Evolutionary conservation across 2,329 filamentous ascomycete species (phyloP), one percentile per base, ranked within the genome.

Genomic region (Penicillium psychrosexuale): DNA sequence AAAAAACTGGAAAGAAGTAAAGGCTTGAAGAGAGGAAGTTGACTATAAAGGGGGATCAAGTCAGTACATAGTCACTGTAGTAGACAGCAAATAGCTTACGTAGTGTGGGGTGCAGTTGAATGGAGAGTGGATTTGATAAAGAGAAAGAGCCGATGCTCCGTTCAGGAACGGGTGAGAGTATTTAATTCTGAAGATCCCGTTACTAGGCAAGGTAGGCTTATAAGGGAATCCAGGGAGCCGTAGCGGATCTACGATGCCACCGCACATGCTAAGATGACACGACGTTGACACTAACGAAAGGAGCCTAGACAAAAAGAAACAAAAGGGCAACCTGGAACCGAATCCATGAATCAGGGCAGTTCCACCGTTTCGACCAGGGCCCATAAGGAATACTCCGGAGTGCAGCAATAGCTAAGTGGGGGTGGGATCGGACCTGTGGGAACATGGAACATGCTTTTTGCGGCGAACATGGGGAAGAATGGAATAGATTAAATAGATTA

Each of bases 271-370:
- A 64, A 62, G 62, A 69, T 71, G 69, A 70, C 70, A 72, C 69
- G 67, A 71, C 69, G 67, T 72, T 72, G 69, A 71, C 68, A 69
- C 66, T 66, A 68, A 65, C 61, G 61, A 68, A 68, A 63, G 45
- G 58, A 64, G 66, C 58, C 59, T 67, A 65, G 61, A 48, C 47
- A 42, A 52, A 58, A 58, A 57, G 52, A 60, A 47, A 57, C 51
- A 55, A 56, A 61, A 57, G 44, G 45, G 50, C 22, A 40, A 47
- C 36, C 51, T 53, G 51, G 40, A 54, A 54, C 58, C 59, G 43
- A 54, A 49, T 51, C 53, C 53, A 60, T 56, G 55, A 64, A 63
- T 63, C 62, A 64, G 58, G 45, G 38, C 39, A 59, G 53, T 61
- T 55, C 61, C 58, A 62, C 61, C 55, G 60, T 62, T 62, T 63